phyloP scores from a whole-genome alignment of 352 stramenopile species.

The Phytophthora tentaculata region DNA sequence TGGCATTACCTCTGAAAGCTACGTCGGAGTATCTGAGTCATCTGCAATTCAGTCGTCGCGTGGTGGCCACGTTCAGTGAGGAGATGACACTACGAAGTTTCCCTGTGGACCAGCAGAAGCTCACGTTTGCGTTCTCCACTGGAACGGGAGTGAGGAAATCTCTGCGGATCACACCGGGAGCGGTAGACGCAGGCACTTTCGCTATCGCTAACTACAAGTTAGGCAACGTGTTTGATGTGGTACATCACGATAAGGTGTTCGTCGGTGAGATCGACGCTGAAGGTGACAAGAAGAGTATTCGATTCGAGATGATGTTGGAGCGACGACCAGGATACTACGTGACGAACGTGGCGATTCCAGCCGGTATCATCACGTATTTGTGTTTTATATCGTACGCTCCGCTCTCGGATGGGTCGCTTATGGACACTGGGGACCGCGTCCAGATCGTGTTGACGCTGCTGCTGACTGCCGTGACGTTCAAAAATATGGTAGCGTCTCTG shows the following conservation, averaged over 20 bases:
- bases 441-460: slow-evolving; percentile 67
- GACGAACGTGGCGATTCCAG: slow-evolving; percentile 57
- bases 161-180: slow-evolving; percentile 40
- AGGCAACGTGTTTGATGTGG: slow-evolving; percentile 60
- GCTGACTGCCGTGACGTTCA: slow-evolving; percentile 71
- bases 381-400: slow-evolving; percentile 59
- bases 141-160: slow-evolving; percentile 37
- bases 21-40: slow-evolving; percentile 38
- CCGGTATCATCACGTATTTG: slow-evolving; percentile 60
- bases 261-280: slow-evolving; percentile 45
- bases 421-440: slow-evolving; percentile 58
- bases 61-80: slow-evolving; percentile 56
- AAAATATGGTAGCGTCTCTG: slow-evolving; percentile 53
- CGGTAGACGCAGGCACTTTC: slow-evolving; percentile 50
- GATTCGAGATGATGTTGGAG: slow-evolving; percentile 68
- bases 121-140: slow-evolving; percentile 58
- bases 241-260: slow-evolving; percentile 59
- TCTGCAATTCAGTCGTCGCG: slow-evolving; percentile 45
- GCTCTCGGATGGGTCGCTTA: slow-evolving; percentile 36
- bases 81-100: slow-evolving; percentile 67
- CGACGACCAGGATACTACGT: slow-evolving; percentile 60
- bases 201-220: slow-evolving; percentile 59
- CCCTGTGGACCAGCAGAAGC: slow-evolving; percentile 66
- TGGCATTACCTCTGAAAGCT: slow-evolving; percentile 19
- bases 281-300: slow-evolving; percentile 47